phyloP scores from a whole-genome alignment of 345 rosid genomes.

The Atalantia buxifolia region DNA sequence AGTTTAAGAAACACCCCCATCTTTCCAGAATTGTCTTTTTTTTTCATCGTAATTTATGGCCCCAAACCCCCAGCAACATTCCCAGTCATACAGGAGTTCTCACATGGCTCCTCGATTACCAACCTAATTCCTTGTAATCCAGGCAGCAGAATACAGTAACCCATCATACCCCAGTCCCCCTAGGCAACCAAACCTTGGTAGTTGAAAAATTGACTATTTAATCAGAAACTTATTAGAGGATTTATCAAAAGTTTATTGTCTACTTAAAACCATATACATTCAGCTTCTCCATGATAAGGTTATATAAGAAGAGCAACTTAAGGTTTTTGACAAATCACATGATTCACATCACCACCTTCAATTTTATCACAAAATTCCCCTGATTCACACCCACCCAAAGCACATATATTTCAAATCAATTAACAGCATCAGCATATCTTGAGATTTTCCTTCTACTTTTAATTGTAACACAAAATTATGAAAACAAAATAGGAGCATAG shows the following conservation, averaged over 20 bases:
- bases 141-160: not conserved
- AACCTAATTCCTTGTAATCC: not conserved
- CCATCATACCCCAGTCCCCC: not conserved
- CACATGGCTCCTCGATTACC: not conserved
- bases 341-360: not conserved
- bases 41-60: not conserved
- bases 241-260: not conserved
- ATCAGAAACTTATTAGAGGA: not conserved
- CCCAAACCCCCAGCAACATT: not conserved
- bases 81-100: not conserved
- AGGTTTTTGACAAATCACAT: not conserved
- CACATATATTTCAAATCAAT: not conserved
- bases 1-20: not conserved
- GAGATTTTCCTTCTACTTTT: not conserved
- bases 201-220: not conserved
- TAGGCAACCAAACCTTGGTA: not conserved
- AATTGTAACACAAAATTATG: not conserved
- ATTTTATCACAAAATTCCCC: not conserved
- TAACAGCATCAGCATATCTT: not conserved
- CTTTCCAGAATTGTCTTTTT: not conserved
- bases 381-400: not conserved
- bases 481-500: not conserved
- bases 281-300: not conserved
- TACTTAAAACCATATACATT: not conserved
- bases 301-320: not conserved